Evolutionary conservation across 768 basidiomycete species (phyloP), one percentile per base, ranked within the genome.

Genomic region (Russula lepida): DNA sequence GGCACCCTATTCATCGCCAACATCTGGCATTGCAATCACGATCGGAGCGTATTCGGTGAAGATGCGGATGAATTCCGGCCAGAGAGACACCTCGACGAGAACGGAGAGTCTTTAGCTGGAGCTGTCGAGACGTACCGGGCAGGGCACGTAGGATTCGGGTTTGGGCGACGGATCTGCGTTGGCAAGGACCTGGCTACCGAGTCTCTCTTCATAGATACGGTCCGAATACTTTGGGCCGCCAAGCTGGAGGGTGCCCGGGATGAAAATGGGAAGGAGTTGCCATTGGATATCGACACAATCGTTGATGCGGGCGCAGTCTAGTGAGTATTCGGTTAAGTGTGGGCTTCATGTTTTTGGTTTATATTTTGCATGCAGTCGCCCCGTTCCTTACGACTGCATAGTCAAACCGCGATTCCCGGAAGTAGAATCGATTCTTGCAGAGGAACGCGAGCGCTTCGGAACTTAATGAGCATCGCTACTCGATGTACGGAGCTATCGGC

Each of bases 1-100:
- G 75, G 73, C 17, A 69, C 74, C 1, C 65, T 73, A 1, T 65
- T 73, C 37, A 60, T 74, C n/a, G 58, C 68, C 13, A 74, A 74
- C 53, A 1, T 37, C 9, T 64, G 66, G 64, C 33, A 53, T 0
- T 48, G 59, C 12, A 53, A 58, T 41, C 44, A 58, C 8, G 49
- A 62, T 27, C 27, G 37, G 6, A 23, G 54, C 15, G 6, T 60
- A 4, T 69, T 59, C 30, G 65, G 62, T 15, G 44, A 60, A 2
- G 67, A 69, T 37, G 62, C 64, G 6, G 54, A 60, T 2, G 37
- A 32, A 15, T 69, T 69, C 56, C 37, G 56, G 9, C 69, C 69
- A 0, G 62, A 64, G 13, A 63, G 69, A 5, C 62, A 54, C 52
- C 61, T 68, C 1, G 63, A 64, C 30, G 51, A 56, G 19, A 19